Percentiles rank a stretch among this genome's conserved stretches.
phyloP scores from a whole-genome alignment of 495 filamentous ascomycete species.

The Cladorrhinum samala region DNA sequence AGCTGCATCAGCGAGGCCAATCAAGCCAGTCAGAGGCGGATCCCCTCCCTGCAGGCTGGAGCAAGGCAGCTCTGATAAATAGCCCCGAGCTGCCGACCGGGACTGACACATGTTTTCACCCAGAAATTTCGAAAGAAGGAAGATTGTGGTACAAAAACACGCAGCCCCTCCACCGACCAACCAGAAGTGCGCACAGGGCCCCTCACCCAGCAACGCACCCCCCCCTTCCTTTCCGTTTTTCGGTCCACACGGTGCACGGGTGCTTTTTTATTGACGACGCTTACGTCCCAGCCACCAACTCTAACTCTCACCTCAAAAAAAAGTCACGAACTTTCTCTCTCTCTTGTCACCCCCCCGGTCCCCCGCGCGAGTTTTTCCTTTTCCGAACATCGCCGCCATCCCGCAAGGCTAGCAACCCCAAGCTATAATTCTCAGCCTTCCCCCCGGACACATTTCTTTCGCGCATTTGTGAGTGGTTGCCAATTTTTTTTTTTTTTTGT shows the following conservation, averaged over 20 bases:
- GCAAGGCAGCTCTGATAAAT: conserved; percentile 32
- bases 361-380: conserved; percentile 22
- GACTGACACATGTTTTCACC: conserved; percentile 34
- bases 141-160: conserved; percentile 21
- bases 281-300: conserved; percentile 8
- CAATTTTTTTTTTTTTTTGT: conserved; percentile 14
- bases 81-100: conserved; percentile 33
- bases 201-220: conserved; percentile 3
- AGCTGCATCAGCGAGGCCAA: conserved; percentile 19
- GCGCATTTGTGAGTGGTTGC: conserved; percentile 29
- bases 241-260: neutral
- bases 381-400: conserved; percentile 12
- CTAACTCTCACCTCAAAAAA: conserved; percentile 10
- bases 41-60: conserved; percentile 18
- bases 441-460: conserved; percentile 14
- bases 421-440: conserved; percentile 27
- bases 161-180: conserved; percentile 18
- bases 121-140: conserved; percentile 25
- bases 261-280: conserved; percentile 3
- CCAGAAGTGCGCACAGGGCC: conserved; percentile 6
- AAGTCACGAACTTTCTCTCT: neutral
- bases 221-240: neutral
- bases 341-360: conserved; percentile 6
- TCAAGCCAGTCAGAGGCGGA: conserved; percentile 28
- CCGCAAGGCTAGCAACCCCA: conserved; percentile 23